Conservation (phyloP, 2,329 filamentous ascomycete species). For the Colletotrichum acutatum region DNA sequence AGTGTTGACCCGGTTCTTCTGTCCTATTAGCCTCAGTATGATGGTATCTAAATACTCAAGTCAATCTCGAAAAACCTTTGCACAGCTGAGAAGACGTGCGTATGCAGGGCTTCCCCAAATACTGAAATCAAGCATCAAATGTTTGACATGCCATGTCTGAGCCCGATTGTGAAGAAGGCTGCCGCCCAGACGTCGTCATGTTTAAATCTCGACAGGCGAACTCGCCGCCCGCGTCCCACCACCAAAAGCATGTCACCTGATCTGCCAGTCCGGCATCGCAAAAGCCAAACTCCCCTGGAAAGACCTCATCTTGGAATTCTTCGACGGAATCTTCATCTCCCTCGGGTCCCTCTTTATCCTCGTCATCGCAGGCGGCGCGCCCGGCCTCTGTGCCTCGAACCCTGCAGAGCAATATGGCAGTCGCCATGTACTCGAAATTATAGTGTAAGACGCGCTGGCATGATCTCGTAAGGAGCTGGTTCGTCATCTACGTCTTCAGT, state of each 20-base stretch:
- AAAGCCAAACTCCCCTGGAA: not conserved
- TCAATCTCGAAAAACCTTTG: no score
- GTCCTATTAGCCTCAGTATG: not conserved
- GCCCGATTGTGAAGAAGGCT: no score
- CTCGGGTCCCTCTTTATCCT: conserved; percentile 10
- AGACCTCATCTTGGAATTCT: conserved; percentile 11
- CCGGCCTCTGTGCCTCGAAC: conserved; percentile 2
- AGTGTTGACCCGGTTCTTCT: no score
- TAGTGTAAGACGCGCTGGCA: conserved; percentile 7
- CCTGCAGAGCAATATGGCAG: conserved; percentile 20
- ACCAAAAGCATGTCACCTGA: conserved; percentile 2
- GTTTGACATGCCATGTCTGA: no score
- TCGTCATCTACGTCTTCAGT: conserved; percentile 9
- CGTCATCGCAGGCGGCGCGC: conserved; percentile 8
- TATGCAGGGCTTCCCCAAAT: no score
- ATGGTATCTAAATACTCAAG: no score
- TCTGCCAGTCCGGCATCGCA: conserved; percentile 3
- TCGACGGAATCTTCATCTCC: conserved; percentile 22
- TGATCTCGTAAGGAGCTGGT: conserved; percentile 8
- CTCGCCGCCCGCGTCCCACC: not conserved
- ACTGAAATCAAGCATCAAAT: no score
- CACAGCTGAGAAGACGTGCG: no score
- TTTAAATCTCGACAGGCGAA: not conserved
- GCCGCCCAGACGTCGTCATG: not conserved
- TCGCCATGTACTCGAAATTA: conserved; percentile 13